Percentiles rank a stretch among this genome's conserved stretches.
phyloP scores from a whole-genome alignment of 2,329 filamentous ascomycete species.

The Eutypa lata region DNA sequence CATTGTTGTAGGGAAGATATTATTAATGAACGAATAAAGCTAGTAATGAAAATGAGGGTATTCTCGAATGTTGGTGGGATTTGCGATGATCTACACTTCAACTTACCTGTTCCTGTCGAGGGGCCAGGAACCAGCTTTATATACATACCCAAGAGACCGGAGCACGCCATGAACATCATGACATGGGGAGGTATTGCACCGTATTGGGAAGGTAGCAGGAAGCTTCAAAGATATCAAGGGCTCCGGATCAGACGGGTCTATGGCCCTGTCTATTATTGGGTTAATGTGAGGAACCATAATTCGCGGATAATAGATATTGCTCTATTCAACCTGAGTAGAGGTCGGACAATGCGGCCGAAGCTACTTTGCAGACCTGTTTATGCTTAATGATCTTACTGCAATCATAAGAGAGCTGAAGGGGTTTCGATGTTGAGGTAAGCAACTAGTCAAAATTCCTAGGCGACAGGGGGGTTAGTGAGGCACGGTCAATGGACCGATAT shows the following conservation, averaged over 20 bases:
- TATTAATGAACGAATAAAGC: neutral
- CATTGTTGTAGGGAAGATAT: neutral
- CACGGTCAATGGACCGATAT: neutral
- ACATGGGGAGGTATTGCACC: neutral
- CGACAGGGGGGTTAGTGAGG: neutral
- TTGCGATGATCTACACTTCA: neutral
- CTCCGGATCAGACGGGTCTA: too few relatives aligned
- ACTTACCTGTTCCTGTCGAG: neutral
- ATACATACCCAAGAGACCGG: neutral
- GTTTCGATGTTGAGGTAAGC: neutral
- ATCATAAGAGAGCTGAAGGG: too few relatives aligned
- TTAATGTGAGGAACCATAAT: too few relatives aligned
- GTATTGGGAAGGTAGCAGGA: neutral
- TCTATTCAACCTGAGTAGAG: too few relatives aligned
- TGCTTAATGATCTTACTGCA: too few relatives aligned
- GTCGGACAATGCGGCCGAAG: too few relatives aligned
- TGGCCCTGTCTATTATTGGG: too few relatives aligned
- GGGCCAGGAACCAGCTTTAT: neutral
- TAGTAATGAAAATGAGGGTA: too few relatives aligned
- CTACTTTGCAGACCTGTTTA: too few relatives aligned
- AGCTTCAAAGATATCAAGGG: neutral
- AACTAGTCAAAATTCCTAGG: neutral
- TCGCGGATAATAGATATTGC: too few relatives aligned
- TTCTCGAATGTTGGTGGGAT: neutral
- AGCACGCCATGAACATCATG: neutral